phyloP scores from a whole-genome alignment of 1,284 basidiomycete genomes.

The Exsudoporus floridanus region DNA sequence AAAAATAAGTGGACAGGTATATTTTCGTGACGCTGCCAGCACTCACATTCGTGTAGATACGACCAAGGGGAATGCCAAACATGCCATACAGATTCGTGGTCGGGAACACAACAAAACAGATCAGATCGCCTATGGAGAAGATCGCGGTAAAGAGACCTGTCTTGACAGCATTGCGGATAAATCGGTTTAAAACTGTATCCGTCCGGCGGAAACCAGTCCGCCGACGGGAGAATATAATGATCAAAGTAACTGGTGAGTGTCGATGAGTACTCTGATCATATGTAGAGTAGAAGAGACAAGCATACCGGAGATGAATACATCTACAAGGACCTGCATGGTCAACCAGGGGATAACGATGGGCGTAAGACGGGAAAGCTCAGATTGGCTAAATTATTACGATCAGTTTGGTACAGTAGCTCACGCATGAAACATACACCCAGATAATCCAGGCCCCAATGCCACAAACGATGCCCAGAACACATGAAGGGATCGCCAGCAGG shows the following conservation, averaged over 20 bases:
- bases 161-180: conserved; percentile 49
- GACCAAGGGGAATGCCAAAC: conserved; percentile 36
- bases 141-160: conserved; percentile 46
- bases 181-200: conserved; percentile 45
- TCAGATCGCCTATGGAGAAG: conserved; percentile 45
- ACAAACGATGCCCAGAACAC: conserved; percentile 39
- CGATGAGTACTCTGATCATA: background rate
- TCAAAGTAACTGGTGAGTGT: conserved; percentile 29
- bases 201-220: conserved; percentile 47
- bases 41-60: conserved; percentile 38
- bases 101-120: conserved; percentile 37
- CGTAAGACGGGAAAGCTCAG: conserved; percentile 22
- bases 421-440: conserved; percentile 32
- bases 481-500: conserved; percentile 36
- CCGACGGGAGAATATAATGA: conserved; percentile 37
- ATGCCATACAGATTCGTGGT: conserved; percentile 29
- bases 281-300: background rate
- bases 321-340: conserved; percentile 40
- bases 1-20: background rate
- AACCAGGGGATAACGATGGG: conserved; percentile 41
- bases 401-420: background rate
- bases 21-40: background rate
- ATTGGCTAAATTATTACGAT: conserved; percentile 20
- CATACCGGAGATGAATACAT: conserved; percentile 43
- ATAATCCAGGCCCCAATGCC: conserved; percentile 41